Evolutionary conservation across 179 eudicot genomes (phyloP).

Genomic region (Silene vulgaris): DNA sequence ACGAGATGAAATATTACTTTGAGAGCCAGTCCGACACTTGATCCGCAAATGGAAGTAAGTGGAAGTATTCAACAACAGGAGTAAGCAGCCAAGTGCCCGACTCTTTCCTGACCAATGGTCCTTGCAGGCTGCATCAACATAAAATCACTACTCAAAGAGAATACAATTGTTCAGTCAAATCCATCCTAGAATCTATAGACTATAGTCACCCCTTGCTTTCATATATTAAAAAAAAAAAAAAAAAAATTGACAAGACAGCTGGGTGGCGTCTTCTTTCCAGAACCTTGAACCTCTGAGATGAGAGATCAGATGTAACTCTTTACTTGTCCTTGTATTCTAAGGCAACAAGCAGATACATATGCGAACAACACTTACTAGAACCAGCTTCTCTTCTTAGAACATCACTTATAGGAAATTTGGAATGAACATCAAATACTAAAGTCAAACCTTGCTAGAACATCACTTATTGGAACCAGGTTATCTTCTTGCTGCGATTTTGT

Average conservation of each 20-base stretch:
- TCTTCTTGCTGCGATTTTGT: constrained; percentile 31
- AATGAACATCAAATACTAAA: constrained; percentile 3
- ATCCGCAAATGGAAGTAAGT: constrained; percentile 60
- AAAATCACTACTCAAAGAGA: constrained; percentile 17
- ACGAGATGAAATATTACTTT: constrained; percentile 38
- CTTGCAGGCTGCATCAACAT: constrained; percentile 51
- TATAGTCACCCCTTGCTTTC: not conserved
- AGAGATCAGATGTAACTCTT: not conserved
- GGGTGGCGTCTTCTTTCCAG: too few species aligned
- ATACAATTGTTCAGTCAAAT: not conserved
- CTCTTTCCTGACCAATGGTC: constrained; percentile 52
- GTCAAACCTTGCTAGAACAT: constrained; percentile 55
- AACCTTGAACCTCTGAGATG: not conserved
- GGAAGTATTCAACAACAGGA: constrained; percentile 60
- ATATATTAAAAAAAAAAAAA: too few species aligned
- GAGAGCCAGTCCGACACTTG: constrained; percentile 47
- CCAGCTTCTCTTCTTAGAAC: too few species aligned
- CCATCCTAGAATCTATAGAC: constrained; percentile 3
- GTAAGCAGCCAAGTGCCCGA: constrained; percentile 43
- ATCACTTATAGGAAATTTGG: too few species aligned
- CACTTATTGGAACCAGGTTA: constrained; percentile 43
- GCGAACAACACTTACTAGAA: too few species aligned
- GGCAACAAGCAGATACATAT: too few species aligned
- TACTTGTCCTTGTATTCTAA: too few species aligned
- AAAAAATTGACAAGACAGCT: too few species aligned